Evolutionary conservation across 805 yeast genomes (phyloP), one percentile per base, ranked within the genome.

Genomic region (Scheffersomyces coipomensis): DNA sequence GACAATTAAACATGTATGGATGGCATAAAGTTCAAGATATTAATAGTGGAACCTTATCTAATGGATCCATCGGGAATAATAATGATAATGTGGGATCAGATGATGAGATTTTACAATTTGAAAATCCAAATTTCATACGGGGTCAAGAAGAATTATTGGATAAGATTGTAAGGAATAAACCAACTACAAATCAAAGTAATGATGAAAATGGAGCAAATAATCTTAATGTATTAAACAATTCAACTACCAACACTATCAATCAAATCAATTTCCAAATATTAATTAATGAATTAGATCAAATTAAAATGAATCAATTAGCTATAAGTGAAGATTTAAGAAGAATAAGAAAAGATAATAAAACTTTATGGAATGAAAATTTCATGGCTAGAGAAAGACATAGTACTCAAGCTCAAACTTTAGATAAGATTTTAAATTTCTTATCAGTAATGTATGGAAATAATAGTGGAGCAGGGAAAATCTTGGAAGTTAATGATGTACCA

Each of bases 11-110:
- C 64, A 91, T 93, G 99, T 93, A 93, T 59, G 99, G 99, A 9
- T 93, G 97, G 97, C 98, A 90, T 68, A 93, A 93, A 64, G 93
- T 93, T 3, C 99, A 93, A 63, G 98, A 93, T 62, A 80, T 90
- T 17, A 85, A 68, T 41, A 76, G 85, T 19, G 97, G 95, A 2
- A 76, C 90, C 4, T 64, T 81, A 43, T 12, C 7, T 13, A 7
- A 6, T 5, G 12, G n/a, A 73, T 51, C 34, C 49, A 44, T 38
- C 18, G 18, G n/a, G 5, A 36, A 25, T 26, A 42, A 45, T 4
- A 56, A 56, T 33, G 62, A 58, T 27, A 69, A 76, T 40, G 66
- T 62, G 29, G 72, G 67, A 41, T 42, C 40, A n/a, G 64, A 66
- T 30, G 97, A 90, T 40, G 98, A 93, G 53, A 76, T 81, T 39